phyloP scores from a whole-genome alignment of 2,329 filamentous ascomycete genomes.

The Mycosphaerella arachidis region DNA sequence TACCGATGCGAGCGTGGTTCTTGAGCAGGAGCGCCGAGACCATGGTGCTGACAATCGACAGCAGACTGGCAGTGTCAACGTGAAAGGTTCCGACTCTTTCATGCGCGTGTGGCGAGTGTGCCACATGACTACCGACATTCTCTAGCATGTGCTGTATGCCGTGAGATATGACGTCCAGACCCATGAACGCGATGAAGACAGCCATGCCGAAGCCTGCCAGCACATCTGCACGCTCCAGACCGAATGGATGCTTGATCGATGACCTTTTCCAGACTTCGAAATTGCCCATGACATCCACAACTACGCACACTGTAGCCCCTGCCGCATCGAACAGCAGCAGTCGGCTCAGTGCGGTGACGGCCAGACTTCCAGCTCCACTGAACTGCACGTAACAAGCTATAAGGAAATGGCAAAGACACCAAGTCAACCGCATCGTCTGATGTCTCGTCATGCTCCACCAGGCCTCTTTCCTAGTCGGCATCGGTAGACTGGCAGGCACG shows the following conservation, averaged over 20 bases:
- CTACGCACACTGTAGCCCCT: conserved; percentile 84
- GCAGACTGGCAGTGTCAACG: conserved; percentile 73
- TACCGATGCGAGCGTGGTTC: conserved; percentile 88
- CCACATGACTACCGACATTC: conserved; percentile 61
- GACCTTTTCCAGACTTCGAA: conserved; percentile 97
- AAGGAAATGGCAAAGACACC: conserved; percentile 83
- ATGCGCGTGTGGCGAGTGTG: conserved; percentile 56
- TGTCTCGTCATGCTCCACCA: conserved; percentile 85
- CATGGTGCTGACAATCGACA: conserved; percentile 77
- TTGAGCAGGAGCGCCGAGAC: conserved; percentile 81
- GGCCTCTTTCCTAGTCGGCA: conserved; percentile 84
- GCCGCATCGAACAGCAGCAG: conserved; percentile 93
- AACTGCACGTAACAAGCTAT: conserved; percentile 83
- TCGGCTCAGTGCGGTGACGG: conserved; percentile 87
- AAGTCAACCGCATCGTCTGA: conserved; percentile 76
- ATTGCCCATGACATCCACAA: conserved; percentile 88
- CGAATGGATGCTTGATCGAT: conserved; percentile 86
- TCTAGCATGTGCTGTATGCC: conserved; percentile 91
- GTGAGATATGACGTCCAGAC: conserved; percentile 90
- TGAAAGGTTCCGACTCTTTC: conserved; percentile 67
- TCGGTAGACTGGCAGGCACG: conserved; percentile 83
- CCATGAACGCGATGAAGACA: conserved; percentile 94
- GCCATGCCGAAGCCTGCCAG: conserved; percentile 94
- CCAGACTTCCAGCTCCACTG: conserved; percentile 77
- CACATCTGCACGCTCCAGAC: conserved; percentile 85